Percentiles rank a stretch among this genome's conserved stretches.
These are phyloP conservation scores for Tulasnella sp. DNA, from an alignment of 768 basidiomycete genomes.

Conservation along the genomic window DNA sequence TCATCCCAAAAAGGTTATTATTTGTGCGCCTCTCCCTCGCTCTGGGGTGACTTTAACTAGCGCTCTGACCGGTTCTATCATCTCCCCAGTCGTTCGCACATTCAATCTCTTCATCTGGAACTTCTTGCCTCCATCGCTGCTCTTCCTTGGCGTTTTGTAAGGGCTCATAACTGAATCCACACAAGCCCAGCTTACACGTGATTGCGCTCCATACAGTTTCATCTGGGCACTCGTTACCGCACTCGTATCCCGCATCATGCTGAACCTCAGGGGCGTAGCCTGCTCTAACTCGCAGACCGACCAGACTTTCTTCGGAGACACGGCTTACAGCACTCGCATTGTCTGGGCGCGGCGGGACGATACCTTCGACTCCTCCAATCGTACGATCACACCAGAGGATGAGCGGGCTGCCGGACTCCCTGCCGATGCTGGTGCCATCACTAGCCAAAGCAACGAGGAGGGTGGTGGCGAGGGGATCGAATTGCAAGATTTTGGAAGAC, in stretches of 20 bases:
- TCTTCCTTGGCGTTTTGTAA: slow-evolving; percentile 1
- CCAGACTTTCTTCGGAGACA: neutral
- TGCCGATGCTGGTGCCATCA: neutral
- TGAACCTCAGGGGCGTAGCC: neutral
- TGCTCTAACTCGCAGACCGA: neutral
- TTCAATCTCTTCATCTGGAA: slow-evolving; percentile 7
- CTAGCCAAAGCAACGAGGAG: neutral
- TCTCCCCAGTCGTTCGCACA: neutral
- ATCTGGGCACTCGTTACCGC: slow-evolving; percentile 7
- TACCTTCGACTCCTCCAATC: neutral
- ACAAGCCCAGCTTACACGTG: neutral
- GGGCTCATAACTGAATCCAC: neutral
- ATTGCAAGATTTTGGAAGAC: neutral
- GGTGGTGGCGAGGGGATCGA: neutral
- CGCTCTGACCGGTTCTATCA: neutral
- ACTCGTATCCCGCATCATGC: slow-evolving; percentile 8
- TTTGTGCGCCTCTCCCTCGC: neutral
- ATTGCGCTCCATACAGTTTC: slow-evolving; percentile 1
- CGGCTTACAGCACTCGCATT: neutral
- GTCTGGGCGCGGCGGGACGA: neutral
- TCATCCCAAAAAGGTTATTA: neutral
- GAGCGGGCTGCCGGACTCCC: neutral
- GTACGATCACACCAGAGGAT: neutral
- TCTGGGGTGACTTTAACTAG: neutral
- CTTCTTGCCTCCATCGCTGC: neutral